Evolutionary conservation across 768 basidiomycete genomes (phyloP), one percentile per base, ranked within the genome.

Genomic region (Russula brevipes): DNA sequence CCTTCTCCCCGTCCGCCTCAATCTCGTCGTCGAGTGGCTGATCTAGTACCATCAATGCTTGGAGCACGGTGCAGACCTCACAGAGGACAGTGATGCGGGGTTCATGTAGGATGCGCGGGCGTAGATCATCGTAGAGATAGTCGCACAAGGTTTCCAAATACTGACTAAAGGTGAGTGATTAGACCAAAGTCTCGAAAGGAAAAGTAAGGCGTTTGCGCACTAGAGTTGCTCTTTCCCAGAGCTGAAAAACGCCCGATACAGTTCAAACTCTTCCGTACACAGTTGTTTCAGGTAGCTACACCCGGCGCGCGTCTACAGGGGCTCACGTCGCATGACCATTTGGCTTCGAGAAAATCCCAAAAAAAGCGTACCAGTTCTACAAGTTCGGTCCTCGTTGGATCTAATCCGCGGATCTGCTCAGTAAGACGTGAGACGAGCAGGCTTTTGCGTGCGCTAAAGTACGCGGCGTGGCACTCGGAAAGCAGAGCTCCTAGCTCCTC

Each of bases 21-120:
- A 59, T 72, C 1, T 72, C 72, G n/a, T 73, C 75, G 11, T 75
- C 76, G 42, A 77, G 61, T 10, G 75, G 77, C 17, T 90, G 79
- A 70, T 96, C 94, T 35, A 94, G 85, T 4, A 98, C 90, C 93
- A 98, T 98, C 46, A 98, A 80, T 0, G 95, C 96, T 72, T 95
- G 91, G 3, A 99, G 80, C 19, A 99, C 92, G 0, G 93, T 98
- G 78, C 96, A 99, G 31, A 98, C 92, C 72, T 95, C 91, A 72
- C 94, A 95, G 1, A 99, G 84, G 0, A 86, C 86, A 1, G 88
- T 87, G 51, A 99, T 82, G 5, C 89, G 85, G 0, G 88, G 87
- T 70, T 98, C 96, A 69, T 98, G 95, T 2, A 98, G 81, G 65
- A 99, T 98, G 5, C 95, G 86, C 5, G 96, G 97, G 1, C 96